Evolutionary conservation across 2,329 filamentous ascomycete genomes (phyloP), one percentile per base, ranked within the genome.

Genomic region (Capronia epimyces): DNA sequence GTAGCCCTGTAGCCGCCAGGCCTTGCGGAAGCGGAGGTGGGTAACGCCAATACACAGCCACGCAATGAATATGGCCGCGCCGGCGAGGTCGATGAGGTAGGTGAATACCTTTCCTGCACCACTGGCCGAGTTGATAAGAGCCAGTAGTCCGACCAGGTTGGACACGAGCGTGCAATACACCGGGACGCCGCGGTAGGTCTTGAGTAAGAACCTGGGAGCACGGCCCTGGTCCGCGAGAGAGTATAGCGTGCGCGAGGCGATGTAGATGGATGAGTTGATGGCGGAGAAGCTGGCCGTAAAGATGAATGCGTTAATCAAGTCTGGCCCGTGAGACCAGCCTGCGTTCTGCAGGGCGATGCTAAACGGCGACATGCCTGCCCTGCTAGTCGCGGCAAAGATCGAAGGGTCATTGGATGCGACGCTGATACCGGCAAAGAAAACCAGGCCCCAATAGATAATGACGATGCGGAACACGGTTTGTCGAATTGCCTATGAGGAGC

Each of bases 11-110:
- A 71, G 64, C 41, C 74, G 75, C 87, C 87, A 94, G 16, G 83
- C 87, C 18, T 72, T 71, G 56, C 90, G 87, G 78, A 95, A 95
- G 50, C 89, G 88, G 64, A 96, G 93, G 69, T 96, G 90, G 4
- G 50, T 53, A 18, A 53, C 20, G 5, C 34, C 34, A 16, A 53
- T 53, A 25, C 65, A 72, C 18, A 68, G 67, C 75, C 75, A 78
- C 34, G 74, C 75, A 53, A 77, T 72, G 52, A 75, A 67, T 42
- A 71, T 71, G 22, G 72, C 69, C 13, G 74, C 68, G 3, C 73
- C 72, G 32, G 72, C 71, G 5, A 77, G 62, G 40, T 74, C 72
- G 40, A 74, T 67, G 44, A 76, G 65, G 71, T 73, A 75, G 27
- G 67, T 60, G 59, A 75, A 76, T 36, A 75, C 67, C 12, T 62